Evolutionary conservation across 2,329 filamentous ascomycete species (phyloP), one percentile per base, ranked within the genome.

Genomic region (Aspergillus alliaceus): DNA sequence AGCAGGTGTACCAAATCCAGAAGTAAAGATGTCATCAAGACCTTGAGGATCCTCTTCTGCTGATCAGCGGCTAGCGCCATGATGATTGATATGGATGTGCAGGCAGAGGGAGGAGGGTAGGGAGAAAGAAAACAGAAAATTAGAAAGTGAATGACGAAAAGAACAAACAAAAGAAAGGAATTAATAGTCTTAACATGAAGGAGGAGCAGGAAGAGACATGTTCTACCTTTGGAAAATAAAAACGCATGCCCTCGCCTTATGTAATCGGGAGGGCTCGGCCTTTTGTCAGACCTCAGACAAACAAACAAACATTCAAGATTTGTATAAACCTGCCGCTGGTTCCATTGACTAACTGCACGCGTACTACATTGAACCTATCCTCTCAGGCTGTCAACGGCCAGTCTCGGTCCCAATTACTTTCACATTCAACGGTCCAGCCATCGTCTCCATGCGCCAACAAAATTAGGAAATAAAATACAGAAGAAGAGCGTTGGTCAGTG

Each of bases 1-100:
- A n/a, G n/a, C n/a, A n/a, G n/a, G n/a, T n/a, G n/a, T n/a, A 97
- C 93, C 77, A 98, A 77, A 75, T 98, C 93, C 12, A 98, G 82
- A 15, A 98, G 82, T 39, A 98, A 82, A 53, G 93, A 97, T 60
- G 95, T 82, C 75, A 96, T 93, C 61, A 98, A 85, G 66, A 98
- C 91, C 68, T 84, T 88, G 61, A 98, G 81, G 63, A 97, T 92
- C 78, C 83, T 88, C 78, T 91, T 96, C 60, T 93, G 86, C 73
- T 81, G 74, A 54, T 76, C 69, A 54, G 75, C 69, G 56, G 72
- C 67, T 51, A 74, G 62, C 50, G 72, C 67, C 75, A 77, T 77
- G 53, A 44, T n/a, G 29, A 31, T 31, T 12, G 24, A 46, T 39
- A 34, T 47, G 22, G 14, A 44, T 25, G 59, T 52, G 53, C 35